Evolutionary conservation across 192 early-diverging fungal species (phyloP), one percentile per base, ranked within the genome.

Genomic region (Chytriomyces confervae): DNA sequence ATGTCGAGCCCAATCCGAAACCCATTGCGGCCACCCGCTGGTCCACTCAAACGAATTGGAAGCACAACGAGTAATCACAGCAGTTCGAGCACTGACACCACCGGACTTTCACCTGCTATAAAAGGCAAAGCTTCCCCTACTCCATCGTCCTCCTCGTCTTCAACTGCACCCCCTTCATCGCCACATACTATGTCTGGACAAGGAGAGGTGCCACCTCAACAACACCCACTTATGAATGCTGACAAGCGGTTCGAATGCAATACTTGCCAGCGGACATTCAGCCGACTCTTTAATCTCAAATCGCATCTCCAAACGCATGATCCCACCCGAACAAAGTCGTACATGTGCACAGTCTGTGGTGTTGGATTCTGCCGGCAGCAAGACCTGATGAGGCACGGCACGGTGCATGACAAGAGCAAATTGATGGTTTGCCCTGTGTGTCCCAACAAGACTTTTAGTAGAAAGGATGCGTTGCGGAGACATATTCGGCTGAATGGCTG

Each of bases 231-330:
- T 50, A 49, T 72, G 16, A 79, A 50, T n/a, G 23, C 77, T 10
- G 43, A 61, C 24, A 80, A 80, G 51, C 80, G 70, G 7, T 85
- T 67, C 62, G 72, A 72, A 50, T 85, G 84, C 63, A 46, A 69
- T n/a, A 50, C 43, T 20, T 85, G 84, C 68, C 43, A 72, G 44
- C 72, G 74, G 67, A 85, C 88, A 27, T 93, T 93, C 75, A 79
- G 83, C 2, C 77, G 92, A 4, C 82, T 85, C 11, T 88, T 92
- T 73, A 93, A 93, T 81, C 80, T 93, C 23, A 91, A 90, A 16
- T 81, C 82, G 0, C 92, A 93, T 72, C 70, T 87, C 68, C 76
- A 85, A 64, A 86, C 85, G 29, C 90, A 91, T 29, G 61, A 76
- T 50, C 62, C 74, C 9, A 48, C 63, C 11, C 74, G 74, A 9